Evolutionary conservation across 345 rosid genomes (phyloP).

Genomic region (Fremontodendron californicum): DNA sequence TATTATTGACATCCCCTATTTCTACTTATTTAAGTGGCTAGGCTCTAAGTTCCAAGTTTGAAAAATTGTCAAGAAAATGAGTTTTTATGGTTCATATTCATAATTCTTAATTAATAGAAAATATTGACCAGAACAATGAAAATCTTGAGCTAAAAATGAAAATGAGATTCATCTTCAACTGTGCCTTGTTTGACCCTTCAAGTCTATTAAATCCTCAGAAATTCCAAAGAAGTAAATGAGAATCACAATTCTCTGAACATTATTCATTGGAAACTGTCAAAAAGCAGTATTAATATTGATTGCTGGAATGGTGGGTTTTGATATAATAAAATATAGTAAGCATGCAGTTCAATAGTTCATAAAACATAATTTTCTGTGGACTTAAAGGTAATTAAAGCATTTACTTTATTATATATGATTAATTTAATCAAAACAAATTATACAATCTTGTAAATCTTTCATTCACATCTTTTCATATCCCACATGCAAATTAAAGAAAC

Average conservation of each 20-base stretch:
- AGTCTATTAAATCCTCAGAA: not conserved
- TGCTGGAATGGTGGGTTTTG: not conserved
- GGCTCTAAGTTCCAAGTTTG: not conserved
- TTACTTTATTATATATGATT: too few species aligned
- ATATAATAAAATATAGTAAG: not conserved
- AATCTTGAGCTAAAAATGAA: not conserved
- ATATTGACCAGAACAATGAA: not conserved
- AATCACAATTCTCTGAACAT: not conserved
- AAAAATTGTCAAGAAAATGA: not conserved
- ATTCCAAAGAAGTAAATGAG: not conserved
- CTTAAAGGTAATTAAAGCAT: not conserved
- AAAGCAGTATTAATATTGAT: not conserved
- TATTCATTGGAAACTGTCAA: not conserved
- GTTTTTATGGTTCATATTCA: too few species aligned
- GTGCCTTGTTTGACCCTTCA: not conserved
- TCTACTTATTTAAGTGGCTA: not conserved
- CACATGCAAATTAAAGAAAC: not conserved
- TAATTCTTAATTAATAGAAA: not conserved
- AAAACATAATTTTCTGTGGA: too few species aligned
- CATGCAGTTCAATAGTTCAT: too few species aligned
- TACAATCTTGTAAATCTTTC: not conserved
- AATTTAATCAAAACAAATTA: too few species aligned
- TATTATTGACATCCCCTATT: too few species aligned
- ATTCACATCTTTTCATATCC: not conserved
- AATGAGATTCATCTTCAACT: not conserved